Evolutionary conservation across 768 basidiomycete species (phyloP), one percentile per base, ranked within the genome.

Genomic region (Hypsizygus marmoreus): DNA sequence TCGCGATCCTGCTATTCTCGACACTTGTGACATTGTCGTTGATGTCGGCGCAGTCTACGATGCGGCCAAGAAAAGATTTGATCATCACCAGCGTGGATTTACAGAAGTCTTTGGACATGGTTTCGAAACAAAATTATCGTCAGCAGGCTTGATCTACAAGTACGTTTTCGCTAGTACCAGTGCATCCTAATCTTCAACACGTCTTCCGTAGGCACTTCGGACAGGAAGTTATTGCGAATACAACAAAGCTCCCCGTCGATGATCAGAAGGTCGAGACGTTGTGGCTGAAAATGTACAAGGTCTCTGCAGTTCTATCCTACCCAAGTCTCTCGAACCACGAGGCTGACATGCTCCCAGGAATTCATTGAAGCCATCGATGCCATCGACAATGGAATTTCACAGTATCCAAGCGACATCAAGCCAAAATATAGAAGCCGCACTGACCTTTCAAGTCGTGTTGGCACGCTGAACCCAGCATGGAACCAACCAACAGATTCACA

Each of bases 1-100:
- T 30, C 79, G 92, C 31, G 87, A 92, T 60, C 84, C 86, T 4
- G 74, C 72, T 9, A 56, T 83, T 12, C 76, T 95, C 25, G 83
- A 84, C 49, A 74, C 81, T 5, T 94, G 95, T 64, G 86, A 94
- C 63, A 93, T 99, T 59, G 90, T 99, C 23, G 92, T 98, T 17
- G 95, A 99, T 61, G 94, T 99, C 39, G 95, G 97, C 8, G 94
- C 89, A 5, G 77, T 89, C 17, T 99, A 97, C 64, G 91, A 95
- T 44, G 81, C 84, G 59, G 70, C 70, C 49, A 81, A 75, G 44
- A 80, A 86, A 42, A 78, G 87, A 29, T 99, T 92, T 64, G 95
- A 99, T 66, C 95, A 99, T 62, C 95, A 99, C 61, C 95, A 99
- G 60, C 82, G 95, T 31, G 94, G 88, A 0, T 99, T 99, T 65